These are phyloP conservation scores for Aegilops sharonensis DNA, from an alignment of 176 grass and related monocot species.

Conservation along the genomic window DNA sequence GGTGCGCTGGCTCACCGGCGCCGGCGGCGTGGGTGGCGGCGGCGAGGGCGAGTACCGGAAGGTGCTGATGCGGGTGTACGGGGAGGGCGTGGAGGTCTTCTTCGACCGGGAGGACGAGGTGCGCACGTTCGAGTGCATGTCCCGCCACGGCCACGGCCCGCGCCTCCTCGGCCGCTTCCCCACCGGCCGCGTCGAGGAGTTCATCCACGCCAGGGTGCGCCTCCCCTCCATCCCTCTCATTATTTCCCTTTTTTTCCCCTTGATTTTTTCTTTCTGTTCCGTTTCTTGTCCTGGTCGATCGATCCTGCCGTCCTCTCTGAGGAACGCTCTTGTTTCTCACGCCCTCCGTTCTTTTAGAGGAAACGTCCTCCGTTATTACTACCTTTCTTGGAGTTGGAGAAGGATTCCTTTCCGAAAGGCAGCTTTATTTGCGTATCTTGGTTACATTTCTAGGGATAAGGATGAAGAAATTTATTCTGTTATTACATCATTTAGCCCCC, in stretches of 20 bases:
- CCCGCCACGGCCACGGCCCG: slow-evolving; percentile 65
- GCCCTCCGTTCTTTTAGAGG: neutral
- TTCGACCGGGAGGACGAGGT: slow-evolving; percentile 62
- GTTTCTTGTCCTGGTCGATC: neutral
- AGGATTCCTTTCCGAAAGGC: neutral
- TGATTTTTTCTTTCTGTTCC: neutral
- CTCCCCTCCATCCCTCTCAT: too few species aligned
- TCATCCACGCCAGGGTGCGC: slow-evolving; percentile 69
- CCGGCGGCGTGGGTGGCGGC: neutral
- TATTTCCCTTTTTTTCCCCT: too few species aligned
- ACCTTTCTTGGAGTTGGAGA: neutral
- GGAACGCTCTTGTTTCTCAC: slow-evolving; percentile 10
- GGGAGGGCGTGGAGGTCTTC: slow-evolving; percentile 61
- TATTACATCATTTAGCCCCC: neutral
- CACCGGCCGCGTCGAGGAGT: slow-evolving; percentile 79
- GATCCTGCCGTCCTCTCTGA: neutral
- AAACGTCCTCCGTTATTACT: neutral
- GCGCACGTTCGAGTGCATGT: slow-evolving; percentile 77
- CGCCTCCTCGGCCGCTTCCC: slow-evolving; percentile 60
- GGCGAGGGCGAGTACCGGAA: slow-evolving; percentile 21
- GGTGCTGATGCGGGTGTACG: slow-evolving; percentile 67
- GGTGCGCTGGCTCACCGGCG: slow-evolving; percentile 42
- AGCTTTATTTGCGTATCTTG: neutral
- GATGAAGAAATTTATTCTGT: neutral
- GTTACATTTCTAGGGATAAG: neutral